These are phyloP conservation scores for Mortierella sp. DNA, from an alignment of 371 early-diverging fungal genomes.

Conservation along the genomic window DNA sequence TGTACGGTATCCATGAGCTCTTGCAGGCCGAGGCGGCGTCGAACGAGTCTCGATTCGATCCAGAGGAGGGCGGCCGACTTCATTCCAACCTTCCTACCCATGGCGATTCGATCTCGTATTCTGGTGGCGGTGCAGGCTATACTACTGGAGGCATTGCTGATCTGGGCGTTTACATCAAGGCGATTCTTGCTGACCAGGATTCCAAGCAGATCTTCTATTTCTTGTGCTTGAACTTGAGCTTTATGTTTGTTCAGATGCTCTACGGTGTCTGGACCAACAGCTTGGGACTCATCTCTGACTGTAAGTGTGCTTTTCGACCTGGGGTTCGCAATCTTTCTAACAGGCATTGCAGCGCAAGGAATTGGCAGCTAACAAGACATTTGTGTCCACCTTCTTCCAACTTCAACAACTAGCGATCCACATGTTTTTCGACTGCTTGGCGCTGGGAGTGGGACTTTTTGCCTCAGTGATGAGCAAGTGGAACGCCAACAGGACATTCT, in stretches of 20 bases:
- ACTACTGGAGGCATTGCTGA: conserved; percentile 42
- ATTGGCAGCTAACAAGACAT: neutral
- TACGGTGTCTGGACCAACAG: conserved; percentile 95
- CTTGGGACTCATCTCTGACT: conserved; percentile 94
- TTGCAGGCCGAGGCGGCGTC: conserved; percentile 35
- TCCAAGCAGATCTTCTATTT: conserved; percentile 95
- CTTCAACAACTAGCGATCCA: conserved; percentile 79
- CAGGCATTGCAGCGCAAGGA: neutral
- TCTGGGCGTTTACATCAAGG: conserved; percentile 59
- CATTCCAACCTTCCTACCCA: conserved; percentile 38
- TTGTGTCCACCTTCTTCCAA: neutral
- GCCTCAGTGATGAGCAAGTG: conserved; percentile 94
- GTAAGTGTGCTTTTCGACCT: conserved; percentile 58
- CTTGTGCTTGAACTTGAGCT: conserved; percentile 90
- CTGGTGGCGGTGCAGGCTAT: conserved; percentile 11
- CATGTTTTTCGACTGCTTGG: conserved; percentile 98
- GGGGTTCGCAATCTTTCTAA: neutral
- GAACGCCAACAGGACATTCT: conserved; percentile 82
- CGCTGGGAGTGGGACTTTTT: conserved; percentile 87
- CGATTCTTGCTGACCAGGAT: conserved; percentile 75
- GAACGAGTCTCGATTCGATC: conserved; percentile 37
- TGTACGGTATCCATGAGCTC: conserved; percentile 54
- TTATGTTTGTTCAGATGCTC: conserved; percentile 92
- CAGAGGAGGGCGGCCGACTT: conserved; percentile 38
- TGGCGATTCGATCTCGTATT: conserved; percentile 27